Evolutionary conservation across 495 filamentous ascomycete genomes (phyloP), one percentile per base, ranked within the genome.

Genomic region (Trichocladium uniseriatum): DNA sequence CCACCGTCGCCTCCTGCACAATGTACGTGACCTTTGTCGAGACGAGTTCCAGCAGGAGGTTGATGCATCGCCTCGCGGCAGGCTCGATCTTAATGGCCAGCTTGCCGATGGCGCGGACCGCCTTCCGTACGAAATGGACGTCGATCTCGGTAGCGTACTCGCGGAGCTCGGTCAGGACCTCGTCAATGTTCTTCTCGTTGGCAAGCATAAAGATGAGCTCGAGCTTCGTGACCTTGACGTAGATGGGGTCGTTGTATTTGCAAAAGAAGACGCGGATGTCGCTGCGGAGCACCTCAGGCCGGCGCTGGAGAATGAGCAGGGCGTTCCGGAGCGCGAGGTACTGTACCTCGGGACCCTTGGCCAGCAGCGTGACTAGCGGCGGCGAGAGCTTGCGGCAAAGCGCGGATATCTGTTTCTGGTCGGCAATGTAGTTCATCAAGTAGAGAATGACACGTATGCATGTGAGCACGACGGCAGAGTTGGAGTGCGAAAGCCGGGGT

Each of bases 171-270:
- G 94, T 92, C 41, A 99, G 65, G 2, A 99, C 94, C 57, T 97
- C 87, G 28, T 87, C 82, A 53, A 99, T 97, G 65, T 99, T 99
- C 53, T 86, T 86, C 64, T 96, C 89, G 19, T 82, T 94, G 11
- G 92, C 94, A 43, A 99, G 77, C 92, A 97, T 99, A 71, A 97
- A 97, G 59, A 99, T 97, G 49, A 99, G 75, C 65, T 99, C 92
- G 43, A 99, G 77, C 67, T 99, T 99, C 11, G 94, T 97, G 55
- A 99, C 92, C 67, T 99, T 99, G 70, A 99, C 92, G 60, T 99
- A 99, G 48, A 97, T 97, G 0, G 94, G 92, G 60, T 99, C 92
- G 57, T 99, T 99, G 71, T 99, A 99, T 76, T 99, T 99, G 78
- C 92, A 99, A 69, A 98, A 98, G 69, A 99, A 99, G 38, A 97